Evolutionary conservation across 331 rosid species (phyloP).

Genomic region (Rosa hybrid): DNA sequence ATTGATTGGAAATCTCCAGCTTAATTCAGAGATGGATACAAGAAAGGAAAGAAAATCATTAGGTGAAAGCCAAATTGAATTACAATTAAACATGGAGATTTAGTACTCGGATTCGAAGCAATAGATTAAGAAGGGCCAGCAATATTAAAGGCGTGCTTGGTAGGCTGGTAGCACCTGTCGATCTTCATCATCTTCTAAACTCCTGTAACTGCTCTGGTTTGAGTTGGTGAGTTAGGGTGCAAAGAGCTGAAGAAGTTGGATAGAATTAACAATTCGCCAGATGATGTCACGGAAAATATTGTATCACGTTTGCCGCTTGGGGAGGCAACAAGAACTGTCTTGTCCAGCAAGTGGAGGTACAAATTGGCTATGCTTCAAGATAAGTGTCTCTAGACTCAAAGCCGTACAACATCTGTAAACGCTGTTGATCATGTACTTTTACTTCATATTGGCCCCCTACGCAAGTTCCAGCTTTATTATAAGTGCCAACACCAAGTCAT

Average conservation of each 20-base stretch:
- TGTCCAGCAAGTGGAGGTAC: conserved; percentile 60
- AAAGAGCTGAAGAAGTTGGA: conserved; percentile 14
- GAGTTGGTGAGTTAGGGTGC: too few relatives aligned
- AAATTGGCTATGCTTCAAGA: conserved; percentile 46
- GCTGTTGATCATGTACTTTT: neutral
- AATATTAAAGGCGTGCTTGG: too few relatives aligned
- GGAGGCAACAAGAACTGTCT: conserved; percentile 54
- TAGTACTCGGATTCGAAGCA: too few relatives aligned
- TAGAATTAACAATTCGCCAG: conserved; percentile 46
- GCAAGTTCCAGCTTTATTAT: neutral
- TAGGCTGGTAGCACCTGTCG: too few relatives aligned
- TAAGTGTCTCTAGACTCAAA: neutral
- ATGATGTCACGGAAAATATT: conserved; percentile 32
- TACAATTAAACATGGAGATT: too few relatives aligned
- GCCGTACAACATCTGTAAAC: neutral
- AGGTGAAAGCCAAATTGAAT: too few relatives aligned
- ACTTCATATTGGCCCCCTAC: neutral
- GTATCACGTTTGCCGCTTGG: conserved; percentile 25
- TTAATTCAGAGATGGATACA: too few relatives aligned
- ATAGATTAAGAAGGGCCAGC: too few relatives aligned
- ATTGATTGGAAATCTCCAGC: too few relatives aligned
- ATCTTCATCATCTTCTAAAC: too few relatives aligned
- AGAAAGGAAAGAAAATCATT: too few relatives aligned
- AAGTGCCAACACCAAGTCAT: neutral
- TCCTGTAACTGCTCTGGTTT: too few relatives aligned